These are phyloP conservation scores for Galerina marginata DNA, from an alignment of 768 basidiomycete species.

Conservation along the genomic window DNA sequence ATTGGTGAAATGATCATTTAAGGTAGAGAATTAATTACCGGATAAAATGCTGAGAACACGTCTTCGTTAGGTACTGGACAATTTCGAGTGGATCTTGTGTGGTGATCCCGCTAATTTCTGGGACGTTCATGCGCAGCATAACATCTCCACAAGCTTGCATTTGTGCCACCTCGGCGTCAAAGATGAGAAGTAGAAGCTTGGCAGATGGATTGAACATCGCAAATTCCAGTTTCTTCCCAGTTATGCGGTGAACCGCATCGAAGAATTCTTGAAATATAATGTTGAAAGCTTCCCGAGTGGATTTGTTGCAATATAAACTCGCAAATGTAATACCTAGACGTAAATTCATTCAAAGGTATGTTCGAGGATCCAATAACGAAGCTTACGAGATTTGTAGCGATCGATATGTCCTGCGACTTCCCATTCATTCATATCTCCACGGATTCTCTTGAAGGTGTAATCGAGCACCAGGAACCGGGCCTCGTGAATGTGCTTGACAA, in stretches of 20 bases:
- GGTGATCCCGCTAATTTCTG: background rate
- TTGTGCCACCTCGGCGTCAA: background rate
- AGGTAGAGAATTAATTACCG: background rate
- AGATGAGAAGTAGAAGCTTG: no score
- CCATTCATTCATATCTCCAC: slow-evolving; percentile 25
- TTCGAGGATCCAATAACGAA: background rate
- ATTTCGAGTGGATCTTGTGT: background rate
- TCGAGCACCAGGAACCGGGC: slow-evolving; percentile 18
- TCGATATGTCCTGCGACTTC: slow-evolving; percentile 20
- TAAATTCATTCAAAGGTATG: background rate
- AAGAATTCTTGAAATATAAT: background rate
- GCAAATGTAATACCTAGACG: background rate
- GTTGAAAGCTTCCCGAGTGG: background rate
- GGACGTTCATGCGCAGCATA: background rate
- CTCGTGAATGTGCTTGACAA: slow-evolving; percentile 15
- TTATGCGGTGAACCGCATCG: background rate
- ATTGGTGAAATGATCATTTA: background rate
- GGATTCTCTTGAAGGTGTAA: slow-evolving; percentile 26
- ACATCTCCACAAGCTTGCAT: background rate
- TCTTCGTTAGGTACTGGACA: background rate
- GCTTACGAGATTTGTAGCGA: background rate
- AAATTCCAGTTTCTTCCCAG: background rate
- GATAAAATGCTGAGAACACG: background rate
- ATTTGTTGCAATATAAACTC: background rate
- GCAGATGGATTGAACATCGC: no score